These are phyloP conservation scores for Talaromyces sp. DNA, from an alignment of 2,329 filamentous ascomycete species.

Conservation along the genomic window DNA sequence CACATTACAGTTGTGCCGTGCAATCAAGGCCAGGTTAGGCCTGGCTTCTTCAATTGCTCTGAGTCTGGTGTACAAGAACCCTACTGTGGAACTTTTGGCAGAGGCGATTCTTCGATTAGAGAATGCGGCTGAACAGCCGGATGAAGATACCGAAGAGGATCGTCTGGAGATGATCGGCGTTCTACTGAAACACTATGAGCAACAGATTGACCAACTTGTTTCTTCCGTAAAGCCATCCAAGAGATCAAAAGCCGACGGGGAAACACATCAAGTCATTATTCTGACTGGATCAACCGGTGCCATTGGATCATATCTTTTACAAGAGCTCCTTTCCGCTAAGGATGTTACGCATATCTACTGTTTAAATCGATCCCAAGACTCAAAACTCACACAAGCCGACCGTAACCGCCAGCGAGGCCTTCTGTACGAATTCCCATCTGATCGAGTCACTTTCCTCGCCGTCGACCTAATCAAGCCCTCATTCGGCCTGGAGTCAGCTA, in stretches of 20 bases:
- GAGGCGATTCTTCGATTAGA: neutral
- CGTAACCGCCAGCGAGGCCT: neutral
- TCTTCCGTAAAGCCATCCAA: neutral
- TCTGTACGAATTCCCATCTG: neutral
- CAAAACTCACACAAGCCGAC: neutral
- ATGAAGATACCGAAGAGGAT: neutral
- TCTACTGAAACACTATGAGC: neutral
- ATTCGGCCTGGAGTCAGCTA: neutral
- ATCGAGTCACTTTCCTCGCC: neutral
- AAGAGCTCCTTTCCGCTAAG: neutral
- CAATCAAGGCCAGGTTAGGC: constrained; percentile 2
- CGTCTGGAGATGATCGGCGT: neutral
- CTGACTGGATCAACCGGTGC: constrained; percentile 5
- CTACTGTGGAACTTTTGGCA: neutral
- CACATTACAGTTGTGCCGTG: neutral
- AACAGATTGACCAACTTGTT: neutral
- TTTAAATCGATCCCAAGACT: neutral
- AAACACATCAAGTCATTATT: neutral
- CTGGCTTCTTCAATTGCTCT: neutral
- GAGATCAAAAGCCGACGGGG: neutral
- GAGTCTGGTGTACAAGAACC: neutral
- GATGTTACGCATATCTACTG: neutral
- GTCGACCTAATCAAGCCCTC: neutral
- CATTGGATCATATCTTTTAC: neutral
- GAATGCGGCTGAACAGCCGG: neutral